A percentile compares a stretch with the other conserved stretches of the same genome.
phyloP scores from a whole-genome alignment of 306 rosid species.

The Vigna mungo region DNA sequence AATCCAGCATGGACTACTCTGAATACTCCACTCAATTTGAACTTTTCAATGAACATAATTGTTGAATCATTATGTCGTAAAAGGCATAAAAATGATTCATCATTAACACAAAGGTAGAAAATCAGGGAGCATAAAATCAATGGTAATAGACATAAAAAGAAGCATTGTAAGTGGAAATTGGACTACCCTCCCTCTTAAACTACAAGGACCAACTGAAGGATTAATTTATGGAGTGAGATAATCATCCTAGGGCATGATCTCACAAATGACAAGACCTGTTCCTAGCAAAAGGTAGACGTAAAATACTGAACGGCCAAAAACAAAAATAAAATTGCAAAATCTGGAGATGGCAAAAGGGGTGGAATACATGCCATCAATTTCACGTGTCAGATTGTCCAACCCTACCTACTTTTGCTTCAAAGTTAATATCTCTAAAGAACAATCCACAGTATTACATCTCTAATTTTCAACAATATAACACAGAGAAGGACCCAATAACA shows the following conservation, averaged over 20 bases:
- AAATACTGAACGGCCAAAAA: neutral
- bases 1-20: neutral
- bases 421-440: neutral
- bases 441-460: neutral
- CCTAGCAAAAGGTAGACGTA: neutral
- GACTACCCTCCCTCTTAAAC: neutral
- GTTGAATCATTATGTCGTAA: neutral
- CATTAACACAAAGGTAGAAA: neutral
- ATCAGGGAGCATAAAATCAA: neutral
- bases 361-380: constrained; percentile 1
- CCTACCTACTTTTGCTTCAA: constrained; percentile 6
- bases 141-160: neutral
- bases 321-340: neutral
- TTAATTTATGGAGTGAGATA: neutral
- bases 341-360: neutral
- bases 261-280: neutral
- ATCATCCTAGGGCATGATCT: constrained; percentile 19
- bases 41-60: neutral
- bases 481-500: neutral
- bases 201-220: neutral
- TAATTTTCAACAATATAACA: neutral
- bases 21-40: neutral
- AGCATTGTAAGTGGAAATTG: neutral
- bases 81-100: neutral
- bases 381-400: neutral